Base-by-base conservation (phyloP, 2,329 filamentous ascomycete species). In the Phyllosticta citribraziliensis region DNA sequence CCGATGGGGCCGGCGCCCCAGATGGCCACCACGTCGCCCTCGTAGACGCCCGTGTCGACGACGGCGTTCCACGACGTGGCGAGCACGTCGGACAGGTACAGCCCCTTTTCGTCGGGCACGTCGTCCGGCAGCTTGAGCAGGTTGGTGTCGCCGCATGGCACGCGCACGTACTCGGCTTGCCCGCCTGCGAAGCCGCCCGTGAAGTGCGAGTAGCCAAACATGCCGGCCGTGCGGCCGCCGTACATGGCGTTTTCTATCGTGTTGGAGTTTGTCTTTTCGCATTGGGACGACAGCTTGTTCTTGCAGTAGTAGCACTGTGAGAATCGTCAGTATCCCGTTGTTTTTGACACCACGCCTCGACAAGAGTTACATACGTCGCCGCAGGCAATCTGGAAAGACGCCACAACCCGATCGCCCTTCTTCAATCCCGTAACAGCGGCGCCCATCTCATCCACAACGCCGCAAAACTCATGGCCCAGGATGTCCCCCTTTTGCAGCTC, bases 1-100 rank as follows among this genome's bases (percentile, higher is more conserved):
- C 91, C 91, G 57, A 96, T 89, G 0, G 90, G 91, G 0, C 91
- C 91, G 0, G 87, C 89, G n/a, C 90, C 91, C 84, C 89, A 96
- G 63, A 95, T 85, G 35, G 89, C 90, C 1, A 96, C 90, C 1
- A 85, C 78, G 67, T 95, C 90, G 12, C 82, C 84, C 35, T 87
- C 79, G 64, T 89, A 86, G n/a, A 96, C 87, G 1, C 84, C 87
- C 0, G 90, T 95, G 69, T 95, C 90, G 52, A 91, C 86, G 47
- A 95, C 89, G 57, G 83, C 85, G 69, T 96, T 87, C 81, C 89
- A 96, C 10, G 86, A 86, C 0, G 91, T 96, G 19, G 80, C 79
- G 2, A 96, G 73, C 0, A 95, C 89, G 70, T 96, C 91, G 1
- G 88, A 91, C 1, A 96, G 80, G 72, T 84, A 96, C 0, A 96